Conservation (phyloP, 2,329 filamentous ascomycete species). For the Cryphonectria carpinicola region DNA sequence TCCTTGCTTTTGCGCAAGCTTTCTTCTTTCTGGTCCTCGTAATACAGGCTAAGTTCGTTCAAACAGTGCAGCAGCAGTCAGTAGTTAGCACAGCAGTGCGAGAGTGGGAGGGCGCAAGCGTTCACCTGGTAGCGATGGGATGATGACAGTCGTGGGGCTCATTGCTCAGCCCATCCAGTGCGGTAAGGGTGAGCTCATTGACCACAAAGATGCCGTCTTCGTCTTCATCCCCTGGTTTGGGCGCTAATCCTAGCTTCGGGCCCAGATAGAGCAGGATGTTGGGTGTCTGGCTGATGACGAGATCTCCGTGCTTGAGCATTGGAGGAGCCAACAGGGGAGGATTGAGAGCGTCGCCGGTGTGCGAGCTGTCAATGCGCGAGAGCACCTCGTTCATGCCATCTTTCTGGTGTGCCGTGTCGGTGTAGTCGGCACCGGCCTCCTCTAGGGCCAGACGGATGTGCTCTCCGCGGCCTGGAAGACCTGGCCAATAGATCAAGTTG, state of each 20-base stretch:
- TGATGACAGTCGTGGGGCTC: conserved; percentile 80
- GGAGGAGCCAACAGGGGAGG: conserved; percentile 71
- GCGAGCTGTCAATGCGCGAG: conserved; percentile 48
- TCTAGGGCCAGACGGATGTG: conserved; percentile 74
- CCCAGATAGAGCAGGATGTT: conserved; percentile 76
- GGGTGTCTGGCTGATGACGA: conserved; percentile 70
- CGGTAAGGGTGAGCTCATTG: conserved; percentile 68
- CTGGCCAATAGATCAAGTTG: conserved; percentile 73
- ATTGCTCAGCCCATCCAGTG: conserved; percentile 70
- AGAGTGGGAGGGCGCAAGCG: neutral
- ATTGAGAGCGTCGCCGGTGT: conserved; percentile 58
- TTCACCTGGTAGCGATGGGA: conserved; percentile 56
- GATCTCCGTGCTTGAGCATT: conserved; percentile 62
- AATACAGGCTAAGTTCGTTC: conserved; percentile 53
- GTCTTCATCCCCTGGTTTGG: conserved; percentile 43
- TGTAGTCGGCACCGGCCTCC: conserved; percentile 67
- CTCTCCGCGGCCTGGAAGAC: conserved; percentile 74
- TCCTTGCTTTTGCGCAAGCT: conserved; percentile 59
- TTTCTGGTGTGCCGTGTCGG: conserved; percentile 56
- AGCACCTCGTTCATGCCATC: conserved; percentile 57
- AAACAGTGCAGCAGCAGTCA: too few relatives aligned
- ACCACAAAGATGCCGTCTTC: conserved; percentile 57
- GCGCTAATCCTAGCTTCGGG: conserved; percentile 59
- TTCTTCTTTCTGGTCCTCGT: conserved; percentile 77
- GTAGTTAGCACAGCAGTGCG: neutral